phyloP scores from a whole-genome alignment of 169 alveolate species.

The Plasmodium adleri region DNA sequence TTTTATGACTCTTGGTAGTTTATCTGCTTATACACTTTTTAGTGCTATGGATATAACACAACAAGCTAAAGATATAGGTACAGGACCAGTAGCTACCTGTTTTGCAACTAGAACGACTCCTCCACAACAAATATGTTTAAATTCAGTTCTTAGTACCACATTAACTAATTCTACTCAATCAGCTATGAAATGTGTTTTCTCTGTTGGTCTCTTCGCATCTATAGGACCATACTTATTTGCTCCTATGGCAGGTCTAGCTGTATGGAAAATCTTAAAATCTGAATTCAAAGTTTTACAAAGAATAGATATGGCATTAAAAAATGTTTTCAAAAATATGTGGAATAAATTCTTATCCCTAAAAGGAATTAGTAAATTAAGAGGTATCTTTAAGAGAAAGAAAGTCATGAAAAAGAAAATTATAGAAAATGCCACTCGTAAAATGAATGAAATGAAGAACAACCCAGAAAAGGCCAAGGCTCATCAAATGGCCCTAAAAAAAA shows the following conservation, averaged over 20 bases:
- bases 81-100: conserved; percentile 83
- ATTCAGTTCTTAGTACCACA: conserved; percentile 70
- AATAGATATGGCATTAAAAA: conserved; percentile 82
- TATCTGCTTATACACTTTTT: conserved; percentile 83
- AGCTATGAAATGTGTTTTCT: conserved; percentile 82
- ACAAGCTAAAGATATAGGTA: conserved; percentile 86
- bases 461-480: conserved; percentile 40
- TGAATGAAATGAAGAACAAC: conserved; percentile 52
- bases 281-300: conserved; percentile 86
- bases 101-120: conserved; percentile 79
- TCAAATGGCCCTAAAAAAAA: conserved; percentile 19
- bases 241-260: conserved; percentile 86
- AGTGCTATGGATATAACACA: conserved; percentile 85
- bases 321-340: conserved; percentile 81
- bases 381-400: conserved; percentile 79
- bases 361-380: conserved; percentile 77
- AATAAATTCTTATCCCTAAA: conserved; percentile 77
- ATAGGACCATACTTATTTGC: conserved; percentile 84
- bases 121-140: conserved; percentile 79
- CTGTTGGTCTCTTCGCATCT: conserved; percentile 84
- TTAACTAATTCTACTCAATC: conserved; percentile 77
- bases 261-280: conserved; percentile 84
- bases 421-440: conserved; percentile 46
- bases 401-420: conserved; percentile 69
- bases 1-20: conserved; percentile 83